Evolutionary conservation across 352 stramenopile genomes (phyloP).

Genomic region (Globisporangium apiculatum): DNA sequence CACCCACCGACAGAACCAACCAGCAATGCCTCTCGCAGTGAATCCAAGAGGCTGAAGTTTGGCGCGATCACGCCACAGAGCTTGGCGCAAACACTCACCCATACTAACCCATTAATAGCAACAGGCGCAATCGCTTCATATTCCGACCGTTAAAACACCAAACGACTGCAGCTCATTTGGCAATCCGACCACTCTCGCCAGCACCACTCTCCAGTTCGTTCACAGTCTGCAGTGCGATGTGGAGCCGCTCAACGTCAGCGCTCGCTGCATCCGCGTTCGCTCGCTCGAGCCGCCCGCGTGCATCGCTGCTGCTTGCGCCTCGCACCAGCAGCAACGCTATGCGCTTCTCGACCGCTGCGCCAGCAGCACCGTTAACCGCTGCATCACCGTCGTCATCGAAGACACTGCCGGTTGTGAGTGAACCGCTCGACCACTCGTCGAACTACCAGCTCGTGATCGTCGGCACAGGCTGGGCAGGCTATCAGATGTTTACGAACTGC

Average conservation of each 20-base stretch:
- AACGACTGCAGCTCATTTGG: neutral
- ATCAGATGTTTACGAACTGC: slow-evolving; percentile 69
- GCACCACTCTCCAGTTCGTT: neutral
- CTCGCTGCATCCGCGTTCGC: neutral
- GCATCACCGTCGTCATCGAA: neutral
- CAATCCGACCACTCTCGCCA: neutral
- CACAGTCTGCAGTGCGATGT: too few species aligned
- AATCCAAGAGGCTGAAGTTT: neutral
- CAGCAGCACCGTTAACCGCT: neutral
- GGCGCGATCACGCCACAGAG: too few species aligned
- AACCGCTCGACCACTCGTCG: slow-evolving; percentile 8
- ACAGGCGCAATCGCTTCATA: neutral
- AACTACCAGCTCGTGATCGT: slow-evolving; percentile 78
- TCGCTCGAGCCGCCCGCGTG: neutral
- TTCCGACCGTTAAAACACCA: too few species aligned
- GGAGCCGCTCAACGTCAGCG: neutral
- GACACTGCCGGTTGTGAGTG: neutral
- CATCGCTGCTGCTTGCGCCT: neutral
- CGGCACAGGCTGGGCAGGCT: slow-evolving; percentile 73
- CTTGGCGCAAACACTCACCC: neutral
- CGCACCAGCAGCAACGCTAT: too few species aligned
- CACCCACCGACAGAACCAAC: neutral
- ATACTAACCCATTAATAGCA: neutral
- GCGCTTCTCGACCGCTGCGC: neutral
- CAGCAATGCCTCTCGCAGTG: neutral